phyloP scores from a whole-genome alignment of 352 stramenopile species.

The Phytophthora foliorum region DNA sequence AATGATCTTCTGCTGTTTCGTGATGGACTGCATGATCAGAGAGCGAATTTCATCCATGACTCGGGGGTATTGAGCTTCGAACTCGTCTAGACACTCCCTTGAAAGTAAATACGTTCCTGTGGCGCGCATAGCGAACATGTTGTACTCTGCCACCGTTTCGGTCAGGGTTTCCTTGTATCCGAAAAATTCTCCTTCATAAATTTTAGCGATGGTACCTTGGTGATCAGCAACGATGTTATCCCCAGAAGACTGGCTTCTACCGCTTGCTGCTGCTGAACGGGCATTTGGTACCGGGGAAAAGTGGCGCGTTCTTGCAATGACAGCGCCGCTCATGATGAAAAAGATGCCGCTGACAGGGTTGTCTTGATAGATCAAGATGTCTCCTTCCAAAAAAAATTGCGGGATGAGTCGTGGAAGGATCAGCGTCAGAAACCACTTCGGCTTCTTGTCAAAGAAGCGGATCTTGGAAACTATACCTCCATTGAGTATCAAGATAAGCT shows the following conservation, averaged over 20 bases:
- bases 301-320: slow-evolving; percentile 57
- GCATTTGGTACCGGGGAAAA: slow-evolving; percentile 13
- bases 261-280: slow-evolving; percentile 10
- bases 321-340: slow-evolving; percentile 74
- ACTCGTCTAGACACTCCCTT: slow-evolving; percentile 64
- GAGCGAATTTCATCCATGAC: slow-evolving; percentile 74
- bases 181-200: slow-evolving; percentile 84
- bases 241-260: slow-evolving; percentile 19
- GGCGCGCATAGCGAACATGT: slow-evolving; percentile 67
- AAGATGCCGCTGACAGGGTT: slow-evolving; percentile 81
- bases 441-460: slow-evolving; percentile 87
- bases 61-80: slow-evolving; percentile 59
- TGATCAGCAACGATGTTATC: slow-evolving; percentile 42
- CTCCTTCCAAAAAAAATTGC: slow-evolving; percentile 74
- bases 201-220: slow-evolving; percentile 59
- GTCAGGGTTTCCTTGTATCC: slow-evolving; percentile 83
- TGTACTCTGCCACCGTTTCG: slow-evolving; percentile 65
- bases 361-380: slow-evolving; percentile 78
- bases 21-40: slow-evolving; percentile 84
- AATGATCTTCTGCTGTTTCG: slow-evolving; percentile 77
- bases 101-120: slow-evolving; percentile 75
- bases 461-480: slow-evolving; percentile 64
- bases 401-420: slow-evolving; percentile 71
- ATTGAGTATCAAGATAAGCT: slow-evolving; percentile 79
- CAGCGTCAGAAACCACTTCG: slow-evolving; percentile 85